Evolutionary conservation across 192 early-diverging fungal species (phyloP), one percentile per base, ranked within the genome.

Genomic region (Coemansia biformis): DNA sequence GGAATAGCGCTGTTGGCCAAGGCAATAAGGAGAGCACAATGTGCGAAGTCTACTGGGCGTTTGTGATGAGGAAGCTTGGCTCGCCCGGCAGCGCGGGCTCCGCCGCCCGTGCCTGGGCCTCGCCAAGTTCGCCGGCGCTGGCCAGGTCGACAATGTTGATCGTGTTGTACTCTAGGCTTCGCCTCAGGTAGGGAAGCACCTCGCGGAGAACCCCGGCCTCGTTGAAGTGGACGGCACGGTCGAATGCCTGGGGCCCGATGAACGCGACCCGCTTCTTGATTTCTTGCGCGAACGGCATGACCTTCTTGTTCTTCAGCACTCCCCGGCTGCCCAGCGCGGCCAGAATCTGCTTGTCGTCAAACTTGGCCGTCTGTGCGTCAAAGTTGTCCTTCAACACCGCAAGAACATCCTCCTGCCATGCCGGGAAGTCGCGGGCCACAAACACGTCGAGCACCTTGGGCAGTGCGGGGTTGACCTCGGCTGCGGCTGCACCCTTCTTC

Each of bases 231-330:
- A 96, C 78, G 4, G 86, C 65, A 50, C 91, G 82, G 55, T 90
- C 80, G 58, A 99, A 91, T 6, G 84, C 92, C 15, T 50, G 29
- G 5, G 76, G 45, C 6, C 93, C 92, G 3, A 66, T 47, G 5
- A 58, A 51, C 28, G 78, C 80, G 12, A 93, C 83, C 35, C 75
- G 78, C 68, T 90, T 93, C 84, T 92, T 89, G 62, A 93, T 80
- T 35, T 86, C 81, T 41, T 92, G 83, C 39, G 92, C 79, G 76
- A 99, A 99, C 14, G 92, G 90, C 92, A 96, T 96, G n/a, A 80
- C 85, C 66, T 85, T 85, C 77, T 96, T 96, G 77, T 98, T 87
- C 78, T 93, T 95, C 59, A 87, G 76, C 63, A 96, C 53, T 30
- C 88, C 92, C 45, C 62, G 74, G 23, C 68, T 54, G 42, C 64